These are phyloP conservation scores for Trypanosomatidae sp. DNA, from an alignment of 208 protist genomes.

Conservation along the genomic window DNA sequence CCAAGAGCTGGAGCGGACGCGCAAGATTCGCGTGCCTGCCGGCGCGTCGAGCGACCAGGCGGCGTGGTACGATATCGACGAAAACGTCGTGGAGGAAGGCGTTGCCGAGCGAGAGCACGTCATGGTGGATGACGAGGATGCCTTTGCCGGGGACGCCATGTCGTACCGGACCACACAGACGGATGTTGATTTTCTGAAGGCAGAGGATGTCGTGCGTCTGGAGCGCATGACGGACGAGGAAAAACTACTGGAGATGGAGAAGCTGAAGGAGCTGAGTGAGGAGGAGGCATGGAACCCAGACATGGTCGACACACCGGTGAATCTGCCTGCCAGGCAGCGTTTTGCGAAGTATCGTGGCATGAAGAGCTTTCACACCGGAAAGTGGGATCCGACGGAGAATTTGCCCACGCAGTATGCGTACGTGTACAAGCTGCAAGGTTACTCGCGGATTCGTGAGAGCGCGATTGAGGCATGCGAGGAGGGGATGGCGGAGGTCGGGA, in stretches of 20 bases:
- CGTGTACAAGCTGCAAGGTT: conserved; percentile 89
- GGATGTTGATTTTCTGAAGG: conserved; percentile 84
- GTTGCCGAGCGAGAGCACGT: conserved; percentile 11
- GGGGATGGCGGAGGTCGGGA: conserved; percentile 52
- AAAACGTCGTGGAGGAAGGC: conserved; percentile 39
- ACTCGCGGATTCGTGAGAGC: conserved; percentile 71
- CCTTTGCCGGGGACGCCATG: conserved; percentile 55
- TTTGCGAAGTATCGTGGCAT: conserved; percentile 89
- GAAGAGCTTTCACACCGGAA: conserved; percentile 86
- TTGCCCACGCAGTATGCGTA: conserved; percentile 84
- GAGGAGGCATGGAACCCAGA: conserved; percentile 86
- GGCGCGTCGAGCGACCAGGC: conserved; percentile 74
- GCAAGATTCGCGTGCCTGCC: conserved; percentile 66
- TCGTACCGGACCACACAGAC: conserved; percentile 79
- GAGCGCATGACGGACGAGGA: conserved; percentile 89
- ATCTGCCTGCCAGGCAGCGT: conserved; percentile 82
- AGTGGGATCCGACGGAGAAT: conserved; percentile 86
- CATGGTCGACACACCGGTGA: conserved; percentile 85
- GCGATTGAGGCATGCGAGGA: conserved; percentile 62
- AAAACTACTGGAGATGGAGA: conserved; percentile 61
- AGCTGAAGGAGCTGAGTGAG: conserved; percentile 73
- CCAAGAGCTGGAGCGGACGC: conserved; percentile 25
- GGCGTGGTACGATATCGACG: conserved; percentile 74
- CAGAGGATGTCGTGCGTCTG: conserved; percentile 74
- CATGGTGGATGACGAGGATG: conserved; percentile 50